Evolutionary conservation across 805 yeast species (phyloP).

Genomic region (Wickerhamiella dianesei): DNA sequence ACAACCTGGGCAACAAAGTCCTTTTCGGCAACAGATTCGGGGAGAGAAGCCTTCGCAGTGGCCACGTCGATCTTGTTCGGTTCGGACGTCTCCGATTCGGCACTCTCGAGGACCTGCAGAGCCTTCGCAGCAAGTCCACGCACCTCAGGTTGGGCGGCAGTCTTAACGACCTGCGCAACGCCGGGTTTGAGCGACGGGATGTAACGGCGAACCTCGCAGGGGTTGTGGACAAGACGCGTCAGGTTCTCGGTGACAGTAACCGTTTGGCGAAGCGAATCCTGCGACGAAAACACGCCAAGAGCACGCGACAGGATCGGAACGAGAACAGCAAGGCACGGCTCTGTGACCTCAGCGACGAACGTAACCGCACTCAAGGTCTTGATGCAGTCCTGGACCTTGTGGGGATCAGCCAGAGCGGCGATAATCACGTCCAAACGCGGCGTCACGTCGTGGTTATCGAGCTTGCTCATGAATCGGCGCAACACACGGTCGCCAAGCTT

Average conservation of each 20-base stretch:
- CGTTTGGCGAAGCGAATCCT: conserved; percentile 92
- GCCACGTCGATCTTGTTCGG: conserved; percentile 56
- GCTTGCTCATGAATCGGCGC: conserved; percentile 56
- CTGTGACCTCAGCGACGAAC: conserved; percentile 96
- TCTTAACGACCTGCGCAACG: conserved; percentile 69
- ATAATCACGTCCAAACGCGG: conserved; percentile 76
- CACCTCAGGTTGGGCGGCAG: conserved; percentile 92
- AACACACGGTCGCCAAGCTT: conserved; percentile 66
- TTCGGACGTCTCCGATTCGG: conserved; percentile 63
- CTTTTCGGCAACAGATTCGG: conserved; percentile 22
- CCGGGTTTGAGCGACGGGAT: conserved; percentile 88
- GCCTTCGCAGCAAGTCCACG: conserved; percentile 89
- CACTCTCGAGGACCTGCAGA: conserved; percentile 63
- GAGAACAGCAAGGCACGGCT: conserved; percentile 77
- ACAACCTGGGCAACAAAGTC: conserved; percentile 28
- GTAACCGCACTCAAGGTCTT: conserved; percentile 85
- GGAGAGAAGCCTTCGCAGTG: conserved; percentile 33
- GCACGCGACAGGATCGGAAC: conserved; percentile 91
- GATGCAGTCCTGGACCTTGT: conserved; percentile 76
- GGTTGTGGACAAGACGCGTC: conserved; percentile 88
- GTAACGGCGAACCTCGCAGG: conserved; percentile 75
- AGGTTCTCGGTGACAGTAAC: conserved; percentile 91
- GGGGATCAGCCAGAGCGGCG: conserved; percentile 81
- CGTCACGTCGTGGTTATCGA: conserved; percentile 84
- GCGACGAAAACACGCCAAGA: conserved; percentile 73